Evolutionary conservation across 2,329 filamentous ascomycete genomes (phyloP), one percentile per base, ranked within the genome.

Genomic region (Cladosporium sp.): DNA sequence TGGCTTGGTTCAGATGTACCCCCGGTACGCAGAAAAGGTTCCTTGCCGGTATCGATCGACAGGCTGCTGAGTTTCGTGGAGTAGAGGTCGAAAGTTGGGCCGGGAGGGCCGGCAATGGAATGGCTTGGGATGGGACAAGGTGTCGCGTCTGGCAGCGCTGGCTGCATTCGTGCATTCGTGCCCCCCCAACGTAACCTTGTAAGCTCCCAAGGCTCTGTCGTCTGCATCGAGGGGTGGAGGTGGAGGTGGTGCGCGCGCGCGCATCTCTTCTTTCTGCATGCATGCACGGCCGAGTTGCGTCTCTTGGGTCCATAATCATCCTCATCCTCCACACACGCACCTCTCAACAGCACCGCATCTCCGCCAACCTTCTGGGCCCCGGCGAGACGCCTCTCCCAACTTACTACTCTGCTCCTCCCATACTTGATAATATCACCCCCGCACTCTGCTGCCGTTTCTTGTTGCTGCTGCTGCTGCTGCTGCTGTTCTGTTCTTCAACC

Each of bases 1-100:
- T 63, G 61, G 61, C 61, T 63, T 63, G 61, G 44, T 52, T 33
- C 61, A 63, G 61, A 21, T 31, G 61, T 63, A 63, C 61, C 61
- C 50, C 35, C 50, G 61, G 61, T 63, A 44, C 50, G 61, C 14
- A 26, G 14, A 26, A 52, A 63, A 63, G 61, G 61, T 63, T 63
- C 33, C 61, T 62, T 26, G 59, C 44, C 21, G 29, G 59, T 62
- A 37, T 52, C 46, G 59, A 62, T 62, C 59, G 44, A 21, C 61
- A 28, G 7, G 49, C 31, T 11, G 12, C 35, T 16, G 12, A 53
- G 14, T 26, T 37, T n/a, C 8, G 3, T 49, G 44, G 8, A 11
- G 49, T 28, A 11, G 29, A 2, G 12, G 33, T 35, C 14, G 21
- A 55, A 26, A 63, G 61, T 63, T 63, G 49, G 49, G 35, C 49